Percentiles rank a stretch among this genome's conserved stretches.
phyloP scores from a whole-genome alignment of 352 stramenopile genomes.

The Aphanomyces invadans region DNA sequence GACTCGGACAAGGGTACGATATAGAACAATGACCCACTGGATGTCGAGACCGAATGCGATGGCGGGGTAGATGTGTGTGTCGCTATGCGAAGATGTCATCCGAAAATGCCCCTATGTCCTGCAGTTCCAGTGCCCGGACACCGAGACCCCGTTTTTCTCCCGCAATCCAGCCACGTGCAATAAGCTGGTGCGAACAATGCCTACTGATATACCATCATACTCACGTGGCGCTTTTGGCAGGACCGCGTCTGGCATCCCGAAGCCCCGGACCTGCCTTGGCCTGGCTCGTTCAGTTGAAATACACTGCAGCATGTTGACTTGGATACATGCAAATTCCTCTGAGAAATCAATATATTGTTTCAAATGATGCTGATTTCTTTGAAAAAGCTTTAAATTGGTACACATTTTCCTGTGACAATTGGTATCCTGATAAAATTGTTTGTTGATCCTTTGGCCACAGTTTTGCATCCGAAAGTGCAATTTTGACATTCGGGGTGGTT shows the following conservation, averaged over 20 bases:
- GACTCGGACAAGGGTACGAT: neutral
- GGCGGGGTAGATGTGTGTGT: constrained; percentile 60
- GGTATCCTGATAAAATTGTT: too few relatives aligned
- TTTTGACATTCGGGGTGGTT: too few relatives aligned
- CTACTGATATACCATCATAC: too few relatives aligned
- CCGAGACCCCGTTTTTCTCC: constrained; percentile 67
- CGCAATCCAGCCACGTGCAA: constrained; percentile 60
- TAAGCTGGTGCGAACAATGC: constrained; percentile 34
- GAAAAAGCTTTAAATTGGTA: too few relatives aligned
- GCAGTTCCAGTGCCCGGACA: constrained; percentile 71
- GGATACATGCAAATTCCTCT: too few relatives aligned
- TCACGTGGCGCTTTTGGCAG: too few relatives aligned
- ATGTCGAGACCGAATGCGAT: neutral
- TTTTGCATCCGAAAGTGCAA: too few relatives aligned
- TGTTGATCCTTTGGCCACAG: too few relatives aligned
- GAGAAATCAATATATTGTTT: too few relatives aligned
- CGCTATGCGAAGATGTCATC: constrained; percentile 78
- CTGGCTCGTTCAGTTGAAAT: constrained; percentile 56
- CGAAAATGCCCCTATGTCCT: constrained; percentile 80
- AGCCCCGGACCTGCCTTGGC: constrained; percentile 51
- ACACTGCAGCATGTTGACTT: too few relatives aligned
- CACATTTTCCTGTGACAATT: too few relatives aligned
- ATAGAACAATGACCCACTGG: neutral
- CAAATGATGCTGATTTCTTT: too few relatives aligned
- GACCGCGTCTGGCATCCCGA: constrained; percentile 61